Evolutionary conservation across 2,329 filamentous ascomycete species (phyloP).

Genomic region (Alternaria consortialis): DNA sequence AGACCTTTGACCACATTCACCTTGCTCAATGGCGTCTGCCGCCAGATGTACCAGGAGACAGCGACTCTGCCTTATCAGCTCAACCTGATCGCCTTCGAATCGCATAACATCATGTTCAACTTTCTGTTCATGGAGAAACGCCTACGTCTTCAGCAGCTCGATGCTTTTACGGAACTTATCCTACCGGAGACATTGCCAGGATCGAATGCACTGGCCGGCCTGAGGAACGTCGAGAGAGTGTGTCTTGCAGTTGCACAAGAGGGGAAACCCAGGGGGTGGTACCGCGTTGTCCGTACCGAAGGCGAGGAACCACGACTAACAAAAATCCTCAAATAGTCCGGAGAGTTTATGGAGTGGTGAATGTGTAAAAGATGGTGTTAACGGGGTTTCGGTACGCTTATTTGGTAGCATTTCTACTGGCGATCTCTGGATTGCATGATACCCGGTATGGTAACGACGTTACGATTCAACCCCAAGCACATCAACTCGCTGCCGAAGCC

Average conservation of each 20-base stretch:
- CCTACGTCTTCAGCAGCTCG: constrained; percentile 29
- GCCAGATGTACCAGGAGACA: constrained; percentile 44
- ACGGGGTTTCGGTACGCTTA: background rate
- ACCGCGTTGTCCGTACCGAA: constrained; percentile 26
- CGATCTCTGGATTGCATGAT: background rate
- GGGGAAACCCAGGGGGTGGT: constrained; percentile 21
- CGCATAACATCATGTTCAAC: constrained; percentile 37
- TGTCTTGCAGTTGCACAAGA: constrained; percentile 18
- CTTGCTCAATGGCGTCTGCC: constrained; percentile 37
- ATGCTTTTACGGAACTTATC: constrained; percentile 30
- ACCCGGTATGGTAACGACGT: background rate
- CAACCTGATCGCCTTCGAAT: constrained; percentile 34
- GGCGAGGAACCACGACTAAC: constrained; percentile 25
- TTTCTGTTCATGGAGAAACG: constrained; percentile 36
- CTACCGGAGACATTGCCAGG: constrained; percentile 27
- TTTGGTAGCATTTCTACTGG: background rate
- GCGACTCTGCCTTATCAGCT: constrained; percentile 36
- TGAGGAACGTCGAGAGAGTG: constrained; percentile 35
- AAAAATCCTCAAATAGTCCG: constrained; percentile 2
- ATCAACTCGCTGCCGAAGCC: background rate
- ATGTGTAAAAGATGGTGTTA: background rate
- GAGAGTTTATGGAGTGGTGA: background rate
- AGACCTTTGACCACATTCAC: constrained; percentile 22
- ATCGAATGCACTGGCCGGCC: constrained; percentile 23
- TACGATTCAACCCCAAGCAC: background rate